phyloP scores from a whole-genome alignment of 2,329 filamentous ascomycete genomes.

The Aspergillus fumigatiaffinis region DNA sequence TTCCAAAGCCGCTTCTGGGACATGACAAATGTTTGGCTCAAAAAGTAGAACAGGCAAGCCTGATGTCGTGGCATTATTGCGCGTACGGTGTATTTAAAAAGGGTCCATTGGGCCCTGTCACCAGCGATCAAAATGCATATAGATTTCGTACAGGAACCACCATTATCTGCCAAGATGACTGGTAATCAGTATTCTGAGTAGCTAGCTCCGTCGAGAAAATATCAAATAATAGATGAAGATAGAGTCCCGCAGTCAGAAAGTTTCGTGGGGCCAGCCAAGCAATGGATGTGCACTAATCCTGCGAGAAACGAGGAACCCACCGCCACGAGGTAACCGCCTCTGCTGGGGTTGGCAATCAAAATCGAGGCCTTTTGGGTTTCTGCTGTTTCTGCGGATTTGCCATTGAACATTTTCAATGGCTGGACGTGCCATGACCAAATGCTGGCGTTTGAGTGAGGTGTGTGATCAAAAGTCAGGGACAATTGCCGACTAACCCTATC shows the following conservation, averaged over 20 bases:
- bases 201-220: neutral
- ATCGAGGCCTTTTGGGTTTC: neutral
- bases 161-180: no score
- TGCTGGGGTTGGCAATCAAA: slow-evolving; percentile 12
- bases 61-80: neutral
- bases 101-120: neutral
- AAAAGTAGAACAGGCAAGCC: neutral
- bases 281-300: slow-evolving; percentile 18
- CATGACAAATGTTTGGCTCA: neutral
- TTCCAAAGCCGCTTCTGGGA: neutral
- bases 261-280: slow-evolving; percentile 15
- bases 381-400: neutral
- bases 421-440: neutral
- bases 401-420: neutral
- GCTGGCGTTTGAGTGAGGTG: neutral
- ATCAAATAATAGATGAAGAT: neutral
- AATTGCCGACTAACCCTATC: neutral
- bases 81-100: neutral
- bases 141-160: neutral
- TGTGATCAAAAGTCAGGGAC: neutral
- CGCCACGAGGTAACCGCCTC: slow-evolving; percentile 25
- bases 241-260: slow-evolving; percentile 6
- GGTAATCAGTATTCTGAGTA: neutral
- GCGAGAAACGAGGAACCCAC: slow-evolving; percentile 14
- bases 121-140: neutral